These are phyloP conservation scores for Mycena vulgaris DNA, from an alignment of 768 basidiomycete species.

Conservation along the genomic window DNA sequence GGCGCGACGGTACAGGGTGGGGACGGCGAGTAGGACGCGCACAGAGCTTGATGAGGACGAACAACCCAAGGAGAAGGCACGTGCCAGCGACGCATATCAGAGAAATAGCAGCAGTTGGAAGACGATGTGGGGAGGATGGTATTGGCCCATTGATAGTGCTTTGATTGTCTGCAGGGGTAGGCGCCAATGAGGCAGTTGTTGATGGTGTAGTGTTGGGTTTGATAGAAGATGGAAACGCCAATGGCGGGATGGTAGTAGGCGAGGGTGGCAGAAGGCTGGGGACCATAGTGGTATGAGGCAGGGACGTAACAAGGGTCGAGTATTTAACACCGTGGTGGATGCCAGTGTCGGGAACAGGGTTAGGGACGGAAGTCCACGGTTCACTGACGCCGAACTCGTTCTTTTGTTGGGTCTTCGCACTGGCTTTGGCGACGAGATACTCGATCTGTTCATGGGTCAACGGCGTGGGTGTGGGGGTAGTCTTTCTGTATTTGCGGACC, in stretches of 20 bases:
- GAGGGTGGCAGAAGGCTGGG: neutral
- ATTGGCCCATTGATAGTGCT: constrained; percentile 6
- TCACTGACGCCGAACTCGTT: constrained; percentile 38
- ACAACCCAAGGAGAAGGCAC: constrained; percentile 63
- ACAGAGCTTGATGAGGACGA: constrained; percentile 64
- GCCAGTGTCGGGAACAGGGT: constrained; percentile 65
- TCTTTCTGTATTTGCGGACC: constrained; percentile 32
- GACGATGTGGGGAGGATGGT: constrained; percentile 47
- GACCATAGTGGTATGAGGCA: neutral
- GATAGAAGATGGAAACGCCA: constrained; percentile 7
- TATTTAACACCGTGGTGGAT: constrained; percentile 45
- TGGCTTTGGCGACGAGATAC: constrained; percentile 34
- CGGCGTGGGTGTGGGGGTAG: constrained; percentile 34
- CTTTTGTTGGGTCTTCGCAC: constrained; percentile 35
- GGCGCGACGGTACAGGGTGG: constrained; percentile 82
- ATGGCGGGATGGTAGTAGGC: constrained; percentile 12
- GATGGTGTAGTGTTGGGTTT: neutral
- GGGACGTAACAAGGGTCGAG: constrained; percentile 40
- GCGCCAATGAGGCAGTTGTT: constrained; percentile 28
- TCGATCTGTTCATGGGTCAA: constrained; percentile 34
- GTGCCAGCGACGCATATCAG: constrained; percentile 68
- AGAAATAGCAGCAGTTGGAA: constrained; percentile 66
- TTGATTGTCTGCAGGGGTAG: constrained; percentile 31
- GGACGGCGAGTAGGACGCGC: constrained; percentile 65
- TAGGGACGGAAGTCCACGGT: constrained; percentile 59